Conservation (phyloP, 1,284 basidiomycete species). For the Trametes versicolor region DNA sequence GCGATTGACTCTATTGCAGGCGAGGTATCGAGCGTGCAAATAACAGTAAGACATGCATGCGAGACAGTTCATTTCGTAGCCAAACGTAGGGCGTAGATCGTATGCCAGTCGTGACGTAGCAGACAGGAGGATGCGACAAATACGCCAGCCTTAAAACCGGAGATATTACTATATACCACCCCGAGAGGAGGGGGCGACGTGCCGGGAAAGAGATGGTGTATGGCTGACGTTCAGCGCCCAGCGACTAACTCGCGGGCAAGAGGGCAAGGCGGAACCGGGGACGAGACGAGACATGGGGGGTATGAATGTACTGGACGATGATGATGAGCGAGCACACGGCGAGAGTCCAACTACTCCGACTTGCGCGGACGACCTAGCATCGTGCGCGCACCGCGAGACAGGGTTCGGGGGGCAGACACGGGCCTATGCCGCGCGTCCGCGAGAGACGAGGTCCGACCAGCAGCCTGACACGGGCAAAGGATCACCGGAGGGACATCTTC, state of each 20-base stretch:
- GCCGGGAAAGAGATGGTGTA: not conserved
- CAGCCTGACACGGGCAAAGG: not conserved
- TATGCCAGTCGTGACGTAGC: too few species aligned
- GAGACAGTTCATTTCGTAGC: too few species aligned
- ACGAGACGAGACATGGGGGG: not conserved
- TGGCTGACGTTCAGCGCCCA: not conserved
- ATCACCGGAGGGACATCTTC: slow-evolving; percentile 34
- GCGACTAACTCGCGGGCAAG: slow-evolving; percentile 6
- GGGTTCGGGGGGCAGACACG: slow-evolving; percentile 4
- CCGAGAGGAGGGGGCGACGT: slow-evolving; percentile 7
- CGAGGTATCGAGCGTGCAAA: too few species aligned
- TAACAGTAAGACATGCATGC: too few species aligned
- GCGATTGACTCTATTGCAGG: too few species aligned
- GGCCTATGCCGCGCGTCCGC: slow-evolving; percentile 25
- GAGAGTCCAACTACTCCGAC: slow-evolving; percentile 25
- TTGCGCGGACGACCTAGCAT: slow-evolving; percentile 31
- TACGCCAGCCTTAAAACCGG: too few species aligned
- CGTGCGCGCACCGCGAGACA: slow-evolving; percentile 22
- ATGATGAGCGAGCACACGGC: not conserved
- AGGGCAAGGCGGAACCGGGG: not conserved
- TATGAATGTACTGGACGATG: not conserved
- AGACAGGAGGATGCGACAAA: too few species aligned
- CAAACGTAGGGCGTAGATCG: too few species aligned
- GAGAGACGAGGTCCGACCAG: not conserved
- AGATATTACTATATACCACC: not conserved